A percentile compares a stretch with the other conserved stretches of the same genome.
Evolutionary conservation across 345 rosid species (phyloP).

Genomic region (Anacardium occidentale): DNA sequence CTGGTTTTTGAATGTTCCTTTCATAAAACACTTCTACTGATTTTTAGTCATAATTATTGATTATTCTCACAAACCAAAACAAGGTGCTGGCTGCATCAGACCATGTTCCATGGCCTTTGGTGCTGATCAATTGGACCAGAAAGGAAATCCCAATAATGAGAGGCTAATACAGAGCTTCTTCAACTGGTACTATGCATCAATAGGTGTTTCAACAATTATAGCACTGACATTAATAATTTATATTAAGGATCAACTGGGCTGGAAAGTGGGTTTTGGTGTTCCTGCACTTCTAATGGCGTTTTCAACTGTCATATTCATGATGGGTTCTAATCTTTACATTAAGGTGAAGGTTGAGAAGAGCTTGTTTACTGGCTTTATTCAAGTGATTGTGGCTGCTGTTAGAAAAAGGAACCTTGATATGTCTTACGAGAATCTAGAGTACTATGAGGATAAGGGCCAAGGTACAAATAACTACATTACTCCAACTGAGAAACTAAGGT

Average conservation of each 20-base stretch:
- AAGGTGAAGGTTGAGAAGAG: slow-evolving; percentile 24
- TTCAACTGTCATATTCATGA: slow-evolving; percentile 26
- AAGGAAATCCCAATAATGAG: slow-evolving; percentile 22
- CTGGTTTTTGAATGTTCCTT: too few species aligned
- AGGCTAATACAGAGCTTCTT: slow-evolving; percentile 33
- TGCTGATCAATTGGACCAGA: slow-evolving; percentile 34
- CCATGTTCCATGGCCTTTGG: slow-evolving; percentile 36
- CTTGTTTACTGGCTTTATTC: slow-evolving; percentile 31
- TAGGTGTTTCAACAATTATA: slow-evolving; percentile 12
- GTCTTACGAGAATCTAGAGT: background rate
- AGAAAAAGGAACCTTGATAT: background rate
- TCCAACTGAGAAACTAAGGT: background rate
- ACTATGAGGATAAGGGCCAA: background rate
- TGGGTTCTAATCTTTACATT: slow-evolving; percentile 30
- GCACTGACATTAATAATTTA: slow-evolving; percentile 31
- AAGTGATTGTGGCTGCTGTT: slow-evolving; percentile 19
- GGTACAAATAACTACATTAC: background rate
- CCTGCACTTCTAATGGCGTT: slow-evolving; percentile 29
- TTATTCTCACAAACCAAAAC: too few species aligned
- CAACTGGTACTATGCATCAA: slow-evolving; percentile 34
- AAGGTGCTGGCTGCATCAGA: slow-evolving; percentile 34
- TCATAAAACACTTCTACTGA: too few species aligned
- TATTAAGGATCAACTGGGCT: slow-evolving; percentile 31
- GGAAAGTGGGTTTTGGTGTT: slow-evolving; percentile 38
- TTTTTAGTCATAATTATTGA: too few species aligned